Evolutionary conservation across 805 yeast genomes (phyloP).

Genomic region (Schwanniomyces pseudopolymorphus): DNA sequence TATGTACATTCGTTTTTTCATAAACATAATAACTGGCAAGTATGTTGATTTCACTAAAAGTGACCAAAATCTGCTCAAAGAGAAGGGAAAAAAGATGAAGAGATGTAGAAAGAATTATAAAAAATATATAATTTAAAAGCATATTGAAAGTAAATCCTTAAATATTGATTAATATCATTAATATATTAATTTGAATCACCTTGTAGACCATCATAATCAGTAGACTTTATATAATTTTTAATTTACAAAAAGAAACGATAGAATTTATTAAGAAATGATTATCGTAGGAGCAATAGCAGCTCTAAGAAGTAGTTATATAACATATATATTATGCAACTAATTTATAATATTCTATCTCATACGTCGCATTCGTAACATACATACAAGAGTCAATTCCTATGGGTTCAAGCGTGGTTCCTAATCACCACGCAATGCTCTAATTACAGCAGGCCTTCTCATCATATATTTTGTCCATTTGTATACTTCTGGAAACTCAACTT

Average conservation of each 20-base stretch:
- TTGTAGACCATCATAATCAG: too few species aligned
- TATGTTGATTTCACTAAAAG: too few species aligned
- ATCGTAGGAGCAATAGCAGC: not conserved
- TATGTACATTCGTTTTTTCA: too few species aligned
- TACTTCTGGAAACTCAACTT: constrained; percentile 89
- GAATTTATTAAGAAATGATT: not conserved
- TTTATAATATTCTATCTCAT: not conserved
- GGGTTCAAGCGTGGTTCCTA: constrained; percentile 9
- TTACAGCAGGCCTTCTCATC: constrained; percentile 94
- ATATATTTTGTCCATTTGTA: constrained; percentile 93
- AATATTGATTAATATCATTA: too few species aligned
- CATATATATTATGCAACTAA: not conserved
- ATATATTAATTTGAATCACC: too few species aligned
- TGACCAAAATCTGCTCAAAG: too few species aligned
- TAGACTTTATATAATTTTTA: too few species aligned
- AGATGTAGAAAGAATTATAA: too few species aligned
- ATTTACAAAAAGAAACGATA: not conserved
- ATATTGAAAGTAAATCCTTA: too few species aligned
- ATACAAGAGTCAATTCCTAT: not conserved
- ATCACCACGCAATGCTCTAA: constrained; percentile 80
- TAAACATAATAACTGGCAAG: too few species aligned
- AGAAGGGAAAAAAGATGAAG: too few species aligned
- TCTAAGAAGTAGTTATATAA: not conserved
- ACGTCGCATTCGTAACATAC: not conserved
- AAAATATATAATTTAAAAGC: too few species aligned